These are phyloP conservation scores for Zygoascus tannicola DNA, from an alignment of 805 yeast species.

Conservation along the genomic window DNA sequence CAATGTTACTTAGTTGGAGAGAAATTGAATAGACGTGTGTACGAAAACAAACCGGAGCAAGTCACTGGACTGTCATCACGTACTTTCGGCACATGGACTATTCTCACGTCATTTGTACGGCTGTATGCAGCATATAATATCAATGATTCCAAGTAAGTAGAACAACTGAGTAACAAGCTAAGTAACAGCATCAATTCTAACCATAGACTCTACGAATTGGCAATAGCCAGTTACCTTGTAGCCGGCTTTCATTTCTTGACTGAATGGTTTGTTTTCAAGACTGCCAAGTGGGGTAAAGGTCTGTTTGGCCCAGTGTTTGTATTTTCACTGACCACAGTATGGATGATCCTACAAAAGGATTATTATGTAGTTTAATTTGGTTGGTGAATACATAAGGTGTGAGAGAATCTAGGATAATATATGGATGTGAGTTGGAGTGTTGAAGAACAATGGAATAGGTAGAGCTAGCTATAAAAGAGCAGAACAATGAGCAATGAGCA, in stretches of 20 bases:
- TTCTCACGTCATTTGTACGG: conserved; percentile 75
- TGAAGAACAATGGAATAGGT: too few relatives aligned
- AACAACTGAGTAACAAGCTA: too few relatives aligned
- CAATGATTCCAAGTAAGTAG: conserved; percentile 43
- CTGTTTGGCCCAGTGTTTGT: conserved; percentile 83
- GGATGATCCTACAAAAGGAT: conserved; percentile 73
- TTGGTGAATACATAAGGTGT: too few relatives aligned
- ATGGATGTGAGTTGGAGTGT: too few relatives aligned
- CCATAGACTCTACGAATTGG: conserved; percentile 53
- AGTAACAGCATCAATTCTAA: background rate
- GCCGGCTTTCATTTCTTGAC: conserved; percentile 76
- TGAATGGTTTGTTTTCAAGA: conserved; percentile 74
- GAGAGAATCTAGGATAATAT: too few relatives aligned
- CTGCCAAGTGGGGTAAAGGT: conserved; percentile 81
- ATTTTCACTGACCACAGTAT: conserved; percentile 56
- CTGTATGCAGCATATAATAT: conserved; percentile 78
- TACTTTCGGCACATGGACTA: conserved; percentile 97
- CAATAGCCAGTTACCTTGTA: conserved; percentile 68
- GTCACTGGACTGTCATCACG: conserved; percentile 69
- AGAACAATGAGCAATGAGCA: too few relatives aligned
- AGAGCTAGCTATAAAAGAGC: too few relatives aligned
- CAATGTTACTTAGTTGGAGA: conserved; percentile 78
- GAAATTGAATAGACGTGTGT: conserved; percentile 69
- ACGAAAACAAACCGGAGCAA: conserved; percentile 46
- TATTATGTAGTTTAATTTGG: conserved; percentile 34